Evolutionary conservation across 768 basidiomycete genomes (phyloP).

Genomic region (Clitopilus passeckerianus): DNA sequence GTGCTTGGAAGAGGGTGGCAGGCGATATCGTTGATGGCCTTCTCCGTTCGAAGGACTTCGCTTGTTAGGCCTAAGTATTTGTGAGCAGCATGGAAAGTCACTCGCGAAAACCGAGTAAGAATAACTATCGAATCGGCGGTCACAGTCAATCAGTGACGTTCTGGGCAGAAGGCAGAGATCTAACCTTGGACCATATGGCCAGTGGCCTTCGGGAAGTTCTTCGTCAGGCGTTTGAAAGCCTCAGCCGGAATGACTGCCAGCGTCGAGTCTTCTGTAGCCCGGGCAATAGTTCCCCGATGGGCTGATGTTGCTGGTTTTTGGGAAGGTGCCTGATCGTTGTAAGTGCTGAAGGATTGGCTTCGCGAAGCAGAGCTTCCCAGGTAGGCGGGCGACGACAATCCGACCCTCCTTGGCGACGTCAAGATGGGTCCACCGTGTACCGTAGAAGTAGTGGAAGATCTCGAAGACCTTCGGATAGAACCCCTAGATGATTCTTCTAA

Average conservation of each 20-base stretch:
- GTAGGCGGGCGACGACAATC: conserved; percentile 22
- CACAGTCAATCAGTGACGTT: conserved; percentile 1
- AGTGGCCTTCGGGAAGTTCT: conserved; percentile 95
- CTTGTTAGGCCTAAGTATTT: conserved; percentile 92
- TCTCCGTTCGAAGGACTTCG: conserved; percentile 94
- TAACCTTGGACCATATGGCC: conserved; percentile 93
- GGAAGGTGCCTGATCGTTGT: background rate
- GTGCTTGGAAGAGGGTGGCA: conserved; percentile 88
- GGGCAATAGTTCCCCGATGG: conserved; percentile 78
- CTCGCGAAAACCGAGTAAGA: conserved; percentile 91
- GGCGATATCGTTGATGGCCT: conserved; percentile 95
- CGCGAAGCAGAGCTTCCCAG: conserved; percentile 11
- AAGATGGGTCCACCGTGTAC: conserved; percentile 42
- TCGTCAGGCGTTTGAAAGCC: conserved; percentile 89
- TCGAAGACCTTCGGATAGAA: conserved; percentile 45
- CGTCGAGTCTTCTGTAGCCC: conserved; percentile 91
- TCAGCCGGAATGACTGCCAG: conserved; percentile 99
- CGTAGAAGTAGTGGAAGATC: conserved; percentile 68
- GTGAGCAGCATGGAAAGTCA: conserved; percentile 97
- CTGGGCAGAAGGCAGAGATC: background rate
- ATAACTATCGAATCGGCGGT: conserved; percentile 75
- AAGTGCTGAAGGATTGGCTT: background rate
- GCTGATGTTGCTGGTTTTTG: conserved; percentile 17
- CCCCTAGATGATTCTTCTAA: conserved; percentile 12
- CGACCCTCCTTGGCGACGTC: conserved; percentile 17